phyloP scores from a whole-genome alignment of 129 eudicot genomes.

The Logfia minima region DNA sequence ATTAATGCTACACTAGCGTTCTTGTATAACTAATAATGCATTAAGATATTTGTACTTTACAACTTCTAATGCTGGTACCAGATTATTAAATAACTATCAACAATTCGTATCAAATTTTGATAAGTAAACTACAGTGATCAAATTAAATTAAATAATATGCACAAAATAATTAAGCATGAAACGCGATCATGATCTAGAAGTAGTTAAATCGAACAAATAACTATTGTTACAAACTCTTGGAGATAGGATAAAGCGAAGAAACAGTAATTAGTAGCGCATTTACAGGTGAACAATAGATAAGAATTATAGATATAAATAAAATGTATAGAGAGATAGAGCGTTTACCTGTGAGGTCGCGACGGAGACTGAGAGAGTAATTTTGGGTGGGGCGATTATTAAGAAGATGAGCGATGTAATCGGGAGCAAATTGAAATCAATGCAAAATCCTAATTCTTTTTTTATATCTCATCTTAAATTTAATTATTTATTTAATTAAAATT shows the following conservation, averaged over 20 bases:
- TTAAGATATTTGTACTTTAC: too few species aligned
- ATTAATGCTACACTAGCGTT: neutral
- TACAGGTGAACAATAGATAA: neutral
- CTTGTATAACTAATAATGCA: neutral
- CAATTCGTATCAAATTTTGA: neutral
- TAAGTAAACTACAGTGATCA: neutral
- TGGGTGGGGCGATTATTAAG: neutral
- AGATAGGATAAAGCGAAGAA: neutral
- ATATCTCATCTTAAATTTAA: neutral
- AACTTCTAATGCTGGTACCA: neutral
- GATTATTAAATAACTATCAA: neutral
- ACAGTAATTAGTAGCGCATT: neutral
- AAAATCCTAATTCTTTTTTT: neutral
- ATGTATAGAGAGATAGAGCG: neutral
- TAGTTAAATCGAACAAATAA: neutral
- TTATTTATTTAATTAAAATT: too few species aligned
- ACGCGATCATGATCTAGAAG: neutral
- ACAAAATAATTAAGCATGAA: neutral
- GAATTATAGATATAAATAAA: neutral
- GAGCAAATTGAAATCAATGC: neutral
- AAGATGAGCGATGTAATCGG: neutral
- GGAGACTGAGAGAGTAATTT: conserved; percentile 1
- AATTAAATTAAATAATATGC: neutral
- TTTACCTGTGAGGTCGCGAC: neutral
- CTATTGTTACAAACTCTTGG: neutral